A percentile compares a stretch with the other conserved stretches of the same genome.
Conservation (phyloP, 148 eudicot genomes). For the Nepenthes gracilis region DNA sequence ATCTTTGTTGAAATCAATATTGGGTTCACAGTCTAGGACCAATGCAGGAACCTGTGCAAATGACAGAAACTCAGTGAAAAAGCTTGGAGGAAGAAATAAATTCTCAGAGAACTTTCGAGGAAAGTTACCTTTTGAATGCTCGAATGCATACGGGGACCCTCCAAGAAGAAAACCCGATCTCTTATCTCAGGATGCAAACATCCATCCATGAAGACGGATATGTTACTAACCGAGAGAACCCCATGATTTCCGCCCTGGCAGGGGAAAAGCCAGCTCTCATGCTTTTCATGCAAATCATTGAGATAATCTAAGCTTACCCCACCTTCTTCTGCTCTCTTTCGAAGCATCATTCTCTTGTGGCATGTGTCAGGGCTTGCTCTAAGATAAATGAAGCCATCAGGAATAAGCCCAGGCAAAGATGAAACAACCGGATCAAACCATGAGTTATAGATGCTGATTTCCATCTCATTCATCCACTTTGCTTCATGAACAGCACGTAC, state of each 20-base stretch:
- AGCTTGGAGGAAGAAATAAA: not conserved
- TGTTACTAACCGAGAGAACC: slow-evolving; percentile 57
- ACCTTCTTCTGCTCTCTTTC: slow-evolving; percentile 86
- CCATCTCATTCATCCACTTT: slow-evolving; percentile 99
- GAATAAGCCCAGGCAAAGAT: slow-evolving; percentile 81
- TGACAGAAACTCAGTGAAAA: not conserved
- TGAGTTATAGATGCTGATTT: slow-evolving; percentile 88
- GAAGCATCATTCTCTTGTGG: slow-evolving; percentile 85
- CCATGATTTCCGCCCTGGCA: slow-evolving; percentile 65
- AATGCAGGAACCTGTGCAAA: slow-evolving; percentile 74
- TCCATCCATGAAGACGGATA: slow-evolving; percentile 34
- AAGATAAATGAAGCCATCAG: slow-evolving; percentile 92
- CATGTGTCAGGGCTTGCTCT: slow-evolving; percentile 97
- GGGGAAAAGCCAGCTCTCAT: slow-evolving; percentile 94
- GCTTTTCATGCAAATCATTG: slow-evolving; percentile 83
- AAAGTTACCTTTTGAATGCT: slow-evolving; percentile 58
- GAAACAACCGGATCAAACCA: slow-evolving; percentile 99
- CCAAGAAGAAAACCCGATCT: slow-evolving; percentile 74
- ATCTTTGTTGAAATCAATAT: slow-evolving; percentile 78
- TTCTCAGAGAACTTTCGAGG: not conserved
- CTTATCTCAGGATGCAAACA: slow-evolving; percentile 57
- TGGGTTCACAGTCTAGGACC: slow-evolving; percentile 88
- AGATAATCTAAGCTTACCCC: slow-evolving; percentile 81
- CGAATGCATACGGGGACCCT: slow-evolving; percentile 86
- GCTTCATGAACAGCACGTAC: slow-evolving; percentile 99